Evolutionary conservation across 164 flowering plant species (phyloP).

Genomic region (Sextonia rubra): DNA sequence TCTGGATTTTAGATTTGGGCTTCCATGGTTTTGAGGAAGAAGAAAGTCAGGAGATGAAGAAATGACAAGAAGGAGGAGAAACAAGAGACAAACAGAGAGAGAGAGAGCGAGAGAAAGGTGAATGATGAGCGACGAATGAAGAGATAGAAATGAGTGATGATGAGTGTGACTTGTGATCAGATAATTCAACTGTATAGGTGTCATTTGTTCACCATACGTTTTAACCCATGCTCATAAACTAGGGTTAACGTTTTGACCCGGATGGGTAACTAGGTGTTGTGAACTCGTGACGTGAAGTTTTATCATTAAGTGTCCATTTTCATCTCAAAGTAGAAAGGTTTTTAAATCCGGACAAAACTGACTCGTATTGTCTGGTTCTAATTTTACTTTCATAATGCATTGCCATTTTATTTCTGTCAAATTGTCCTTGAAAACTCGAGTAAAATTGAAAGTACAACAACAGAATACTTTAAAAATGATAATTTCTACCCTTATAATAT

Average conservation of each 20-base stretch:
- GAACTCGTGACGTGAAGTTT: too few species aligned
- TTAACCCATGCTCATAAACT: conserved; percentile 8
- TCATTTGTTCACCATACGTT: conserved; percentile 18
- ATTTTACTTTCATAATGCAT: too few species aligned
- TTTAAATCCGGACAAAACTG: too few species aligned
- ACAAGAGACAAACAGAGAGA: conserved; percentile 16
- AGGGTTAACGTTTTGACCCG: conserved; percentile 10
- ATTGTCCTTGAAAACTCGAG: too few species aligned
- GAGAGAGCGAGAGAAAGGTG: background rate
- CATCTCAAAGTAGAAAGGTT: too few species aligned
- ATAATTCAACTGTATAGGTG: conserved; percentile 8
- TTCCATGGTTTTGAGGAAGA: background rate
- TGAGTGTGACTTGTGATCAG: background rate
- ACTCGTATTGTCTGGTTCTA: too few species aligned
- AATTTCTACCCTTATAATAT: too few species aligned
- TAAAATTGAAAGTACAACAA: too few species aligned
- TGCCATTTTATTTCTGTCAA: too few species aligned
- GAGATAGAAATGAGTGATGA: background rate
- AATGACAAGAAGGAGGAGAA: background rate
- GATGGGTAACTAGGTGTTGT: background rate
- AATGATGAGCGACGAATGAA: background rate
- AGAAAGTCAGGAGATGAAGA: background rate
- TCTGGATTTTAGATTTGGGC: conserved; percentile 7
- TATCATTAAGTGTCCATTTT: too few species aligned
- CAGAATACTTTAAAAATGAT: too few species aligned